These are phyloP conservation scores for Podospora comata DNA, from an alignment of 495 filamentous ascomycete species.

Conservation along the genomic window DNA sequence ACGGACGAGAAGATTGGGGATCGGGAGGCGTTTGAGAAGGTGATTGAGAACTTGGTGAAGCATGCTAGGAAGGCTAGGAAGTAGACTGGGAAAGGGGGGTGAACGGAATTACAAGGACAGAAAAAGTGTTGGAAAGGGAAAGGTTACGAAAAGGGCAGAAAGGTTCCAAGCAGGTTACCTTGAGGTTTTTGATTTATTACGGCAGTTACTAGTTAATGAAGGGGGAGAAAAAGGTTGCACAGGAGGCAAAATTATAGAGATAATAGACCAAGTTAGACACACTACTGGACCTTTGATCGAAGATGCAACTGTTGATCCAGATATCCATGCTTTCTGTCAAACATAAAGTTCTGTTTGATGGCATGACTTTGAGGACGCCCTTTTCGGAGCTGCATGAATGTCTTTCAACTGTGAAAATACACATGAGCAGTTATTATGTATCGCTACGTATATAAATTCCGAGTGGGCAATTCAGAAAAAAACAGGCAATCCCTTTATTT, in stretches of 20 bases:
- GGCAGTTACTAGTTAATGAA: no score
- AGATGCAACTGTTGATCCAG: no score
- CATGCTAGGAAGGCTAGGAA: constrained; percentile 88
- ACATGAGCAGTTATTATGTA: neutral
- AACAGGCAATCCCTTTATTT: neutral
- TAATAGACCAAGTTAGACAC: no score
- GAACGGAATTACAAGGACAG: neutral
- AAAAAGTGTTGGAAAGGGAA: neutral
- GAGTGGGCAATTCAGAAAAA: neutral
- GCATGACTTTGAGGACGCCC: no score
- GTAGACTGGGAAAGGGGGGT: constrained; percentile 25
- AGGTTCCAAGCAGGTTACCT: neutral
- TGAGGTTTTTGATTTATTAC: neutral
- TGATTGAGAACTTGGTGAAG: constrained; percentile 96
- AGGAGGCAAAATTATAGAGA: no score
- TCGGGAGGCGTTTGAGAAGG: constrained; percentile 93
- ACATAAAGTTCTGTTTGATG: no score
- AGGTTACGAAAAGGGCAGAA: neutral
- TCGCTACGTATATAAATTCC: neutral
- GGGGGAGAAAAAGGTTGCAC: no score
- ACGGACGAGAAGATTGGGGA: constrained; percentile 82
- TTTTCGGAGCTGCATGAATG: no score
- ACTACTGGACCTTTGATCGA: no score
- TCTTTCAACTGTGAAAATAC: no score
- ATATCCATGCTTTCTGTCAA: no score